phyloP scores from a whole-genome alignment of 371 early-diverging fungal species.

The Gilbertella persicaria region DNA sequence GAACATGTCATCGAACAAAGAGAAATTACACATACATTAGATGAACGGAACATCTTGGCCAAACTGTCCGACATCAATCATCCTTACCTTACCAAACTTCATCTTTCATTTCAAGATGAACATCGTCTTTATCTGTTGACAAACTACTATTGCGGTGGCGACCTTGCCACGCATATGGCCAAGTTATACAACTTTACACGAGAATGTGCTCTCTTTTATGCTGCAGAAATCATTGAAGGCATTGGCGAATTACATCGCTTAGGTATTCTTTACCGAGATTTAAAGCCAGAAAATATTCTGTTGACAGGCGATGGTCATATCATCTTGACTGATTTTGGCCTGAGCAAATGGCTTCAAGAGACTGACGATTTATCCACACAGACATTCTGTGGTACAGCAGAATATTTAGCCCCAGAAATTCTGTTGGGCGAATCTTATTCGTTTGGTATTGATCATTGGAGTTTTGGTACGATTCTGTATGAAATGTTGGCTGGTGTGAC shows the following conservation, averaged over 20 bases:
- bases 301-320: constrained; percentile 79
- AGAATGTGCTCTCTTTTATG: constrained; percentile 66
- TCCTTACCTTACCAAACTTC: constrained; percentile 93
- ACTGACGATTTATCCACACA: constrained; percentile 59
- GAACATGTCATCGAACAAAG: constrained; percentile 87
- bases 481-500: constrained; percentile 79
- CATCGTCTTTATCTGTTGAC: constrained; percentile 93
- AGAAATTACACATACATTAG: constrained; percentile 78
- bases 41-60: constrained; percentile 51
- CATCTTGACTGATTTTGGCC: constrained; percentile 91
- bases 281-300: constrained; percentile 91
- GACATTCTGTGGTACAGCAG: constrained; percentile 96
- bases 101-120: constrained; percentile 92
- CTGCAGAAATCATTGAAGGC: constrained; percentile 89
- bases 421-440: constrained; percentile 80
- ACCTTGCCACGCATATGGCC: constrained; percentile 70
- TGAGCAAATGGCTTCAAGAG: constrained; percentile 67
- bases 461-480: constrained; percentile 91
- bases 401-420: constrained; percentile 92
- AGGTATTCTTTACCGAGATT: constrained; percentile 88
- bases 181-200: constrained; percentile 45
- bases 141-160: constrained; percentile 92
- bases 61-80: constrained; percentile 56
- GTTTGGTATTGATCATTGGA: constrained; percentile 95
- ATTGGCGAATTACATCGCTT: constrained; percentile 85